Percentiles rank a stretch among this genome's conserved stretches.
phyloP scores from a whole-genome alignment of 805 yeast genomes.

The Metschnikowia bowlesiae region DNA sequence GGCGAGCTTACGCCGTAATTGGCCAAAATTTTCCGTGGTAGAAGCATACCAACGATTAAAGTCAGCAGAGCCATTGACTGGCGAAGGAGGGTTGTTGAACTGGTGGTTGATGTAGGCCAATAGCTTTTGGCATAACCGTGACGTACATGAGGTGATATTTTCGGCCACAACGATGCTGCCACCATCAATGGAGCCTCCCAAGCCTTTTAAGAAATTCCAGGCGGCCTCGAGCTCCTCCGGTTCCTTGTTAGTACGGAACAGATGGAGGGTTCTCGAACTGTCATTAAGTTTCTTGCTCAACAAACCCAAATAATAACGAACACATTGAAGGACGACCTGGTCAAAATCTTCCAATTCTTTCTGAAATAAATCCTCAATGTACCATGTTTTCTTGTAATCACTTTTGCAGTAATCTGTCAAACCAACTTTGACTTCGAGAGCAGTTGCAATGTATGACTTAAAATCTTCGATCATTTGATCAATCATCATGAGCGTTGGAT shows the following conservation, averaged over 20 bases:
- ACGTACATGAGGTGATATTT: constrained; percentile 62
- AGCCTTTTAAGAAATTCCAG: constrained; percentile 71
- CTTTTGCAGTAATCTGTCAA: constrained; percentile 57
- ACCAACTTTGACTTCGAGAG: constrained; percentile 68
- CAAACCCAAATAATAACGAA: constrained; percentile 63
- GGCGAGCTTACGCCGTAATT: constrained; percentile 73
- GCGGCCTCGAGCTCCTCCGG: constrained; percentile 84
- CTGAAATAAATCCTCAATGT: constrained; percentile 59
- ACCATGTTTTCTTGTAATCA: constrained; percentile 60
- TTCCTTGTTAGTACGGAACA: constrained; percentile 81
- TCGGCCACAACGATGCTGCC: constrained; percentile 80
- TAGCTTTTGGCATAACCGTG: constrained; percentile 64
- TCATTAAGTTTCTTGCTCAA: constrained; percentile 75
- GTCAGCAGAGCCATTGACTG: constrained; percentile 28
- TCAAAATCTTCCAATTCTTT: constrained; percentile 51
- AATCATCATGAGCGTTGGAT: constrained; percentile 92
- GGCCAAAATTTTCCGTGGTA: constrained; percentile 67
- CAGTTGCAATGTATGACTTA: constrained; percentile 67
- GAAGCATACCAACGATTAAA: constrained; percentile 61
- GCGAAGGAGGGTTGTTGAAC: constrained; percentile 51
- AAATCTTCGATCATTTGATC: constrained; percentile 91
- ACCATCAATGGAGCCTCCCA: constrained; percentile 75
- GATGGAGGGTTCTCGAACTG: constrained; percentile 55
- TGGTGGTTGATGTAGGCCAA: constrained; percentile 70
- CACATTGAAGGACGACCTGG: constrained; percentile 64